These are phyloP conservation scores for Chrysosporium keratinophilum DNA, from an alignment of 2,329 filamentous ascomycete genomes.

Conservation along the genomic window DNA sequence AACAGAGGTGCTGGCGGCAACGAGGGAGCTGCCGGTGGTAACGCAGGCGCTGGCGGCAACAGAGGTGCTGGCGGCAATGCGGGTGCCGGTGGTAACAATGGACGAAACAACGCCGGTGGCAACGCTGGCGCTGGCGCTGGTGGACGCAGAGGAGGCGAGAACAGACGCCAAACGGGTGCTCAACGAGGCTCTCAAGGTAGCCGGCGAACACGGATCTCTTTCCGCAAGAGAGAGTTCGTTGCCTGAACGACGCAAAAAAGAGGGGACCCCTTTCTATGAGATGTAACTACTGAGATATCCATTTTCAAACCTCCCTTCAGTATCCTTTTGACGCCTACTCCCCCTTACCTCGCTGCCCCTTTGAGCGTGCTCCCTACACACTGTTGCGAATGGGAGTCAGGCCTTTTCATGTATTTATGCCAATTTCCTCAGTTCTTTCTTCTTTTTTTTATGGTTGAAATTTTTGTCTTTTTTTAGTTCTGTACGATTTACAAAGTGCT, in stretches of 20 bases:
- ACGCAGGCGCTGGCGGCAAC: not conserved
- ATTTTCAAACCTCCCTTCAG: not conserved
- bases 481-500: constrained; percentile 9
- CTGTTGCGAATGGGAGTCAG: not conserved
- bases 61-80: not conserved
- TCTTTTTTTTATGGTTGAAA: not conserved
- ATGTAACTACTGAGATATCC: not conserved
- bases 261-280: not conserved
- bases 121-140: not conserved
- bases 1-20: not conserved
- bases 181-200: not conserved
- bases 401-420: constrained; percentile 7
- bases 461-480: not conserved
- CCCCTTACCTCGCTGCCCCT: not conserved
- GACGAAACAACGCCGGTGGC: not conserved
- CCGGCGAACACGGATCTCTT: not conserved
- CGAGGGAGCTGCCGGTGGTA: not conserved
- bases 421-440: constrained; percentile 1
- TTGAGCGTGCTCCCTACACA: not conserved
- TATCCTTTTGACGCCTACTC: not conserved
- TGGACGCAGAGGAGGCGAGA: not conserved
- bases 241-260: not conserved
- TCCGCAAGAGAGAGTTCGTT: constrained; percentile 3
- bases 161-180: not conserved
- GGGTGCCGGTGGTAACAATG: not conserved